Base-by-base conservation (phyloP, 2,329 filamentous ascomycete species). In the Phyllosticta citribraziliensis region DNA sequence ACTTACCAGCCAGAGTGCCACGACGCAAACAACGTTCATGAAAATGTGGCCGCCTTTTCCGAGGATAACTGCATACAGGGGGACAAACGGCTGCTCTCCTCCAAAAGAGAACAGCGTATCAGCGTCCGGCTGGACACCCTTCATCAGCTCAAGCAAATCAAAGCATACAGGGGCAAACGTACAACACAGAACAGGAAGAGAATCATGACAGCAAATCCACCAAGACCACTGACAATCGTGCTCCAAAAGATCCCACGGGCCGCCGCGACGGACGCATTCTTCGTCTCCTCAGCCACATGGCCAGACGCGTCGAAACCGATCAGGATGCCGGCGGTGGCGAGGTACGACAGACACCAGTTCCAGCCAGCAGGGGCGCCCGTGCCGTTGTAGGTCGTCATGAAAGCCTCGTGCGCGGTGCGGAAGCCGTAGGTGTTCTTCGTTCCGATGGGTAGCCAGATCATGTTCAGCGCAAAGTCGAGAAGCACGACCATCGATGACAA, bases 341-440 rank as follows among this genome's bases (percentile, higher is more conserved):
- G 78, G 68, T 82, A 85, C 3, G 81, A 83, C 3, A 85, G 75
- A 70, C 82, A 84, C 83, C 82, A 85, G 67, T 85, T 85, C 82
- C 83, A 85, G 2, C 78, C 82, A 1, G 77, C 74, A 0, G 82
- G 80, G 1, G 73, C 73, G 25, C 73, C 73, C 53, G 73, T 75
- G 55, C 73, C 70, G 61, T 85, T 85, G 67, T 84, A 84, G 0
- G 82, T 84, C 12, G 81, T 78, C 73, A 84, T 80, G 68, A 85
- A 85, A 9, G 82, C 82, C 63, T 84, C 82, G 40, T 82, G 74
- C 0, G 83, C 75, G 1, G 80, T 76, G n/a, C 82, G 79, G 70
- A 85, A 85, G 1, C 83, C 83, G 67, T 79, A 80, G 0, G 80
- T 82, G 60, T 81, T 76, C 62, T 73, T 77, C 0, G 80, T 79